These are phyloP conservation scores for Solanum paucissectum DNA, from an alignment of 257 asterid species.

Conservation along the genomic window DNA sequence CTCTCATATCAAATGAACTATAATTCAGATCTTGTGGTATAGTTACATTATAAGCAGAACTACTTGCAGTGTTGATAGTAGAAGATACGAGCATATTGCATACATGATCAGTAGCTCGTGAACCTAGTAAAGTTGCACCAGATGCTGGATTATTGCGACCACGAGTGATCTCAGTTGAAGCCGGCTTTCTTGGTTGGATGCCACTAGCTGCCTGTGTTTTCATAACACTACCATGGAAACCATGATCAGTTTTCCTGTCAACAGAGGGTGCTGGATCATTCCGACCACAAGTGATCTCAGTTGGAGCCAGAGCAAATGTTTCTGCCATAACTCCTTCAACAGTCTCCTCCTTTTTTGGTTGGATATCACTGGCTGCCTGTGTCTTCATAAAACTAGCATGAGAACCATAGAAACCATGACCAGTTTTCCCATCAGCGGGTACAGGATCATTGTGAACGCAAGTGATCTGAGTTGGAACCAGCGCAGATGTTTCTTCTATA, in stretches of 20 bases:
- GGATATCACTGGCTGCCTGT: slow-evolving; percentile 10
- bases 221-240: slow-evolving; percentile 18
- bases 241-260: slow-evolving; percentile 47
- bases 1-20: slow-evolving; percentile 19
- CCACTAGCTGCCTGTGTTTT: slow-evolving; percentile 12
- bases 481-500: neutral
- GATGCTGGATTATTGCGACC: slow-evolving; percentile 5
- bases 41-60: slow-evolving; percentile 14
- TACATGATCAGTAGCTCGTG: slow-evolving; percentile 11
- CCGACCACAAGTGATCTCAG: slow-evolving; percentile 5
- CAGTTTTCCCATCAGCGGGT: slow-evolving; percentile 11
- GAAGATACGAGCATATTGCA: neutral
- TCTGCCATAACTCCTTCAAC: slow-evolving; percentile 10
- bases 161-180: slow-evolving; percentile 13
- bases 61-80: slow-evolving; percentile 9
- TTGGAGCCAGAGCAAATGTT: slow-evolving; percentile 1
- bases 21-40: slow-evolving; percentile 12
- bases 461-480: slow-evolving; percentile 14
- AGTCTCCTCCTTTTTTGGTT: slow-evolving; percentile 7
- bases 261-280: neutral
- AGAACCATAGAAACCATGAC: slow-evolving; percentile 43
- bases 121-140: slow-evolving; percentile 3
- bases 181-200: slow-evolving; percentile 8
- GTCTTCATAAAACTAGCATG: slow-evolving; percentile 7
- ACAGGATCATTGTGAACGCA: neutral